Evolutionary conservation across 2,329 filamentous ascomycete species (phyloP), one percentile per base, ranked within the genome.

Genomic region (Hypoxylon sp.): DNA sequence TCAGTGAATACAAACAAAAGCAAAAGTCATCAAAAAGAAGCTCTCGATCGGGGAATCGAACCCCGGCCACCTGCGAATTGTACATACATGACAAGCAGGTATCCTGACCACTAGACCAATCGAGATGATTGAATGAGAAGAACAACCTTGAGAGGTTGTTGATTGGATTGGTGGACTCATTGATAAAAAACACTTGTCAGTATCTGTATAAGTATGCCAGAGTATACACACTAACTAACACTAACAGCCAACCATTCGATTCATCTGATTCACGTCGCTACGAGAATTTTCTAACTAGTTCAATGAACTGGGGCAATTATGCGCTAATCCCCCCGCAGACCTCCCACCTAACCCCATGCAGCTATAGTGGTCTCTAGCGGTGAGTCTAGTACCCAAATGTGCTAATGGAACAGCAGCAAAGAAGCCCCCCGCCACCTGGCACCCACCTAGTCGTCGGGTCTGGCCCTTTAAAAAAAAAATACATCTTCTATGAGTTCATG

Each of bases 31-130:
- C 9, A 31, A 41, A 37, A 41, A 27, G 17, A 21, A 26, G 26
- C 66, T 69, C 66, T 69, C 66, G 65, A 68, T 69, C 67, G 67
- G 67, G 67, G 63, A 65, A 67, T 66, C 61, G 63, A 66, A 66
- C 63, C 63, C 63, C 63, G 63, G 63, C 59, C 63, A 63, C 63
- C 61, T 61, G 63, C 63, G 66, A n/a, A n/a, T n/a, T n/a, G n/a
- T n/a, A n/a, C n/a, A n/a, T n/a, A n/a, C n/a, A n/a, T 59, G 55
- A 59, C 55, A 59, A 55, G 55, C 47, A 53, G 44, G 55, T 59
- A 59, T 59, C 55, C 47, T 59, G 40, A 52, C 51, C 51, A 55
- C 47, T 58, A 55, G 55, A 59, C 55, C 55, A 59, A 59, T 59
- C 51, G 47, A 56, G 48, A 55, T 9, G 11, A 7, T 29, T 9